Evolutionary conservation across 306 rosid species (phyloP), one percentile per base, ranked within the genome.

Genomic region (Sindora glabra): DNA sequence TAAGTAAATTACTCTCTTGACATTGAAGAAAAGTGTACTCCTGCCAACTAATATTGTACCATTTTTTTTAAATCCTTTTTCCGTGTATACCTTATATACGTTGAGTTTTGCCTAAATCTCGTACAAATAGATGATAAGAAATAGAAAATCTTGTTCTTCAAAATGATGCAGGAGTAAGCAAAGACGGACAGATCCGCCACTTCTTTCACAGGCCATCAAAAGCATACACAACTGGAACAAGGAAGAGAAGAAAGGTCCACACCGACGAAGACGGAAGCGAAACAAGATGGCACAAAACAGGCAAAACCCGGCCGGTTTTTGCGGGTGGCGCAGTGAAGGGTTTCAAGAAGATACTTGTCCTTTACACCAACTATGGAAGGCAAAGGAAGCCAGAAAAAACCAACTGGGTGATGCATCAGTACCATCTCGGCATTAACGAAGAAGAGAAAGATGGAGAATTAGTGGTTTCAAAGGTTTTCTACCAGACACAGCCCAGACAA

Each of bases 221-320:
- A 73, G 99, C 95, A 37, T 94, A 94, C 80, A 94, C 96, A 45
- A 84, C 97, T 0, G 89, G 97, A 44, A 86, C 90, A 13, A 80
- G 99, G 62, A 94, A 94, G 53, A 79, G 95, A 26, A 75, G 99
- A 76, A 94, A 89, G 63, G 95, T 94, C n/a, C 78, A 86, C 74
- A 78, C 87, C 0, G 90, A 86, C 2, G 85, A 86, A 8, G 87
- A 86, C 26, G 96, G 90, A 16, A 79, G 77, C n/a, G 99, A 94
- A 55, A 89, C 95, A 4, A 82, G 97, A 52, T 89, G 99, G 97
- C 97, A 94, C 80, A 94, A 94, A 73, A 94, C 99, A 3, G 97
- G 99, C 2, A 94, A 94, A 77, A 89, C 97, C 6, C 80, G 95
- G 56, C 74, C 97, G 8, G 71, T 86, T 2, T 27, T 67, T 4